phyloP scores from a whole-genome alignment of 2,329 filamentous ascomycete genomes.

The Talaromyces sp. region DNA sequence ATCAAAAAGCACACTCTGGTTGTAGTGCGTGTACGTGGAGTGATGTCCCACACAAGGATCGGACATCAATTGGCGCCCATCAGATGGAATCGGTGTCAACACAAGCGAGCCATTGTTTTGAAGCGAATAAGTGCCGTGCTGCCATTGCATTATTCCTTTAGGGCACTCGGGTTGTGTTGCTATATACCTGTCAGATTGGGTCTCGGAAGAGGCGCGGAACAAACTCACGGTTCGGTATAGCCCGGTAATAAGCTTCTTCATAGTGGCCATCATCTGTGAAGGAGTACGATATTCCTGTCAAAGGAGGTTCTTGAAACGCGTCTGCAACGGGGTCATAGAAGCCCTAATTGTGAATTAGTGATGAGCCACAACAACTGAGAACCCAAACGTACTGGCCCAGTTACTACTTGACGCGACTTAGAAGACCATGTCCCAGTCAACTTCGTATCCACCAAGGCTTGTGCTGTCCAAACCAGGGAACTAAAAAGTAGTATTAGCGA shows the following conservation, averaged over 20 bases:
- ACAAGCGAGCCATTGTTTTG: constrained; percentile 56
- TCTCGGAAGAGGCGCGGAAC: neutral
- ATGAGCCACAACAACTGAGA: neutral
- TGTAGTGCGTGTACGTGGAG: constrained; percentile 62
- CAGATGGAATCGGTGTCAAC: constrained; percentile 59
- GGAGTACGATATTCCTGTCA: constrained; percentile 69
- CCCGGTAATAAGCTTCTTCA: constrained; percentile 67
- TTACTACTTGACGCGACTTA: constrained; percentile 65
- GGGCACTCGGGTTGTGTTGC: constrained; percentile 60
- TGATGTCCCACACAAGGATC: constrained; percentile 58
- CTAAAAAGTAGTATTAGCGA: constrained; percentile 29
- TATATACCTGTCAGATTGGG: constrained; percentile 30
- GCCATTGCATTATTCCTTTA: constrained; percentile 66
- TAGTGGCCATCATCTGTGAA: constrained; percentile 65
- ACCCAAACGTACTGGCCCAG: constrained; percentile 57
- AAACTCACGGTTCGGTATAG: constrained; percentile 63
- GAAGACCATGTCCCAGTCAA: constrained; percentile 69
- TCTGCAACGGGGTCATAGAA: constrained; percentile 68
- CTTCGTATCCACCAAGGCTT: constrained; percentile 44
- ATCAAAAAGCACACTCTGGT: constrained; percentile 60
- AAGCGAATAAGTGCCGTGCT: constrained; percentile 62
- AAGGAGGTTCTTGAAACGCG: constrained; percentile 60
- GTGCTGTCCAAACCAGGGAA: constrained; percentile 37
- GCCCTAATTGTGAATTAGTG: constrained; percentile 43
- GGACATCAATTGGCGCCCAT: constrained; percentile 65